phyloP scores from a whole-genome alignment of 1,284 basidiomycete species.

The Rhodotorula sp. region DNA sequence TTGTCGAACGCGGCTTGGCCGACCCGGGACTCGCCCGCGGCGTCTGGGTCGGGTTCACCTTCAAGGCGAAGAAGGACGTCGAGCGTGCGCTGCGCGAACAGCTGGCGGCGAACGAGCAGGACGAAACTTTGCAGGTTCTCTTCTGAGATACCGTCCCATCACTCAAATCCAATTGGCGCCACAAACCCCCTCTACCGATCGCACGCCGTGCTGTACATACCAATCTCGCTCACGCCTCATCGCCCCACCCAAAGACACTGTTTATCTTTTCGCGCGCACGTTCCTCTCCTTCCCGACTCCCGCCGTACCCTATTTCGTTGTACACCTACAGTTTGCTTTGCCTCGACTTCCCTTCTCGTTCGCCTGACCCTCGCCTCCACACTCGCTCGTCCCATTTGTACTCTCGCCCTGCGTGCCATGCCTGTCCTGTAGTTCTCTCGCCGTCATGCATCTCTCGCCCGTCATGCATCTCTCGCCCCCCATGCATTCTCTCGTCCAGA shows the following conservation, averaged over 20 bases:
- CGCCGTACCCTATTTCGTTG: slow-evolving; percentile 6
- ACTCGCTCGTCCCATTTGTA: not conserved
- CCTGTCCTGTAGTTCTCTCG: too few species aligned
- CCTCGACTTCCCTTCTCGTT: not conserved
- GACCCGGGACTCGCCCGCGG: slow-evolving; percentile 61
- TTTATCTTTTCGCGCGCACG: too few species aligned
- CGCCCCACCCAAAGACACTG: not conserved
- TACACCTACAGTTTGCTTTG: not conserved
- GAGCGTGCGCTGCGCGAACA: slow-evolving; percentile 13
- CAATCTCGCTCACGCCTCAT: not conserved
- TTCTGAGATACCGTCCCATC: not conserved
- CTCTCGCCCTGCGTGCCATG: not conserved
- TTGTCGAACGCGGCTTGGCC: slow-evolving; percentile 76
- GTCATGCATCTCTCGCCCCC: too few species aligned
- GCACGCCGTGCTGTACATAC: too few species aligned
- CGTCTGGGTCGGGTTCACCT: slow-evolving; percentile 97
- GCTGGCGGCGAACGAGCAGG: slow-evolving; percentile 3
- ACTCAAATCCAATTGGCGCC: too few species aligned
- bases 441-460: too few species aligned
- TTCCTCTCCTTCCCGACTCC: not conserved
- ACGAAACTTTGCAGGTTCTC: slow-evolving; percentile 12
- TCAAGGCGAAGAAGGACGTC: slow-evolving; percentile 50
- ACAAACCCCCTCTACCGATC: not conserved
- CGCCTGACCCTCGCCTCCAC: not conserved
- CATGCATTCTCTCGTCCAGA: too few species aligned